Percentiles rank a stretch among this genome's conserved stretches.
Evolutionary conservation across 495 filamentous ascomycete species (phyloP).

Genomic region (Jackrogersella minutella): DNA sequence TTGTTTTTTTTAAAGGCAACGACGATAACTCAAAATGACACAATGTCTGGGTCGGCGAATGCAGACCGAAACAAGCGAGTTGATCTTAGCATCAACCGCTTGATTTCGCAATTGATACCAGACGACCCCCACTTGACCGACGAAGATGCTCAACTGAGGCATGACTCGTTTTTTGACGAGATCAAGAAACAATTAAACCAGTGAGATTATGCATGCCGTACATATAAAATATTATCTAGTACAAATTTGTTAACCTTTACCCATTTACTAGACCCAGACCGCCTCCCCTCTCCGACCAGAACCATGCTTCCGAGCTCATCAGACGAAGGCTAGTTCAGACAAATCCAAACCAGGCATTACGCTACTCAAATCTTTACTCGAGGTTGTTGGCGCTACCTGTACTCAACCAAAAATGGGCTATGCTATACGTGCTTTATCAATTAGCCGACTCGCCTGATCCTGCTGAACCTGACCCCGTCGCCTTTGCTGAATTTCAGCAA

Average conservation of each 20-base stretch:
- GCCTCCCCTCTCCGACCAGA: constrained; percentile 66
- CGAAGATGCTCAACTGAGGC: constrained; percentile 57
- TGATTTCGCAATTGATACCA: constrained; percentile 63
- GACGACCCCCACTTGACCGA: constrained; percentile 59
- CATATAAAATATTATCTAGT: not conserved
- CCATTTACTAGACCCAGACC: constrained; percentile 37
- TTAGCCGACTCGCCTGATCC: constrained; percentile 71
- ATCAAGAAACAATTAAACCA: constrained; percentile 57
- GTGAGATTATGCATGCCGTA: constrained; percentile 43
- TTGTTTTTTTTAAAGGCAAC: too few relatives aligned
- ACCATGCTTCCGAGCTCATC: constrained; percentile 91
- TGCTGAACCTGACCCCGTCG: constrained; percentile 49
- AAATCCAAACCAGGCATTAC: constrained; percentile 83
- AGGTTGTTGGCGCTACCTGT: constrained; percentile 88
- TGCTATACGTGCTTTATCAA: constrained; percentile 87
- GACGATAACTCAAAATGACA: constrained; percentile 43
- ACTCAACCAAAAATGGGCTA: constrained; percentile 94
- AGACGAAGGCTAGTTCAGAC: constrained; percentile 82
- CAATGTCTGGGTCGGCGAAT: constrained; percentile 45
- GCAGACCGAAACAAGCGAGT: constrained; percentile 45
- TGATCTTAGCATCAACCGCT: constrained; percentile 61
- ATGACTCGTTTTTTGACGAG: constrained; percentile 60
- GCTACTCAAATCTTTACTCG: constrained; percentile 88
- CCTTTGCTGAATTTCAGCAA: constrained; percentile 45
- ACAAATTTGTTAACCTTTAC: constrained; percentile 26